phyloP scores from a whole-genome alignment of 129 eudicot species.

The Artemisia annua region DNA sequence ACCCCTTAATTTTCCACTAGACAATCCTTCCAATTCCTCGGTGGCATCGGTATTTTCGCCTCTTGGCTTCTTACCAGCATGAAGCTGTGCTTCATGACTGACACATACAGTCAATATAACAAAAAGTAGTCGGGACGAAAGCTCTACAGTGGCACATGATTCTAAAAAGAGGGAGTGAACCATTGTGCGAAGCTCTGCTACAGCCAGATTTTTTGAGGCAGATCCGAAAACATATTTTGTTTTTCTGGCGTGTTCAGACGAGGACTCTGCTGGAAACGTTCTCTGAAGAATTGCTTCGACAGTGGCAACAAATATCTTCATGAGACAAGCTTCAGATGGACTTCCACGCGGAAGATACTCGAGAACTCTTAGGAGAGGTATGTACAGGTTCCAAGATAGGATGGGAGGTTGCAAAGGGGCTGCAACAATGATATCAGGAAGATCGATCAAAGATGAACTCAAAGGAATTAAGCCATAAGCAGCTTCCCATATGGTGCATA shows the following conservation, averaged over 20 bases:
- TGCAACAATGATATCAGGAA: constrained; percentile 95
- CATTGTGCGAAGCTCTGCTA: constrained; percentile 99
- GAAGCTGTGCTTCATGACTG: constrained; percentile 87
- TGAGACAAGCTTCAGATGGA: constrained; percentile 96
- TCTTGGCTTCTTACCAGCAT: constrained; percentile 60
- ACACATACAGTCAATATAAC: constrained; percentile 92
- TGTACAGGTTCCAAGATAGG: constrained; percentile 90
- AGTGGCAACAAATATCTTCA: constrained; percentile 95
- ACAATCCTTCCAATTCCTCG: constrained; percentile 18
- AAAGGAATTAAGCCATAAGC: constrained; percentile 94
- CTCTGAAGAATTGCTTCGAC: constrained; percentile 91
- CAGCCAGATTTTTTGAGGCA: constrained; percentile 90
- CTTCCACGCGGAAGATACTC: constrained; percentile 99
- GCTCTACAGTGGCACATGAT: constrained; percentile 81
- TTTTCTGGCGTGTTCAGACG: constrained; percentile 58
- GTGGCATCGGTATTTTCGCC: constrained; percentile 36
- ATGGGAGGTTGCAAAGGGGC: constrained; percentile 97
- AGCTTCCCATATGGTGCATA: constrained; percentile 99
- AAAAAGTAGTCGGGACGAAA: constrained; percentile 90
- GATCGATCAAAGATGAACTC: constrained; percentile 85
- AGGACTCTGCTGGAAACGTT: constrained; percentile 81
- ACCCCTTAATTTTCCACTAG: constrained; percentile 4
- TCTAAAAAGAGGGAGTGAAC: constrained; percentile 88
- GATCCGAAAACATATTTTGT: constrained; percentile 61
- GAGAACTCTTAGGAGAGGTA: constrained; percentile 89